Evolutionary conservation across 164 flowering plant species (phyloP), one percentile per base, ranked within the genome.

Genomic region (Brasenia schreberi): DNA sequence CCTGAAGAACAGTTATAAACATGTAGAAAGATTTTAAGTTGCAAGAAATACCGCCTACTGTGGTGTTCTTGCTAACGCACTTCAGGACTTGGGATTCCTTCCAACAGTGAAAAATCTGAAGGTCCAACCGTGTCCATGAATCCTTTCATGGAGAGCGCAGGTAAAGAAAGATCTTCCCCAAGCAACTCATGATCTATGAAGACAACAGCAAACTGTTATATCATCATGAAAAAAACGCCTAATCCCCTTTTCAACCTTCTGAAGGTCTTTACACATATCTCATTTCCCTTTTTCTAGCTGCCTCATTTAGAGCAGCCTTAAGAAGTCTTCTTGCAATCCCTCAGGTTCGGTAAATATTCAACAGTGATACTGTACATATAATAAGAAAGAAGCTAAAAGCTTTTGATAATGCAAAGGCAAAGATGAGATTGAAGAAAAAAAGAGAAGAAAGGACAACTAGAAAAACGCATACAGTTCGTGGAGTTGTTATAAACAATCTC

Each of bases 241-340:
- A 19, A 49, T 7, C 19, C 92, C 87, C 63, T 72, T 79, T 9
- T 73, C 81, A 14, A 84, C 62, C 67, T 78, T 81, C 79, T 77
- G 81, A 1, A 89, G 76, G 18, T 78, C 85, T 17, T n/a, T n/a
- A n/a, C n/a, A 65, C 74, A 62, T 86, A 89, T 5, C 73, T 80
- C 81, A 79, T 79, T 58, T 75, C 69, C 65, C 79, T 76, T 72
- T 80, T 89, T 74, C 73, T 83, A 43, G 85, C n/a, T n/a, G n/a
- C n/a, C n/a, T n/a, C n/a, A n/a, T n/a, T n/a, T n/a, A n/a, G n/a
- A n/a, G n/a, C n/a, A n/a, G n/a, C n/a, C n/a, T n/a, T n/a, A n/a
- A n/a, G n/a, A n/a, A 92, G 88, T 71, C 87, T 78, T 71, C 73
- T 84, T 12, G 97, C 94, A 70, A 85, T 85, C 42, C 96, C 97